phyloP scores from a whole-genome alignment of 2,329 filamentous ascomycete genomes.

The Chalaropsis thielavioides region DNA sequence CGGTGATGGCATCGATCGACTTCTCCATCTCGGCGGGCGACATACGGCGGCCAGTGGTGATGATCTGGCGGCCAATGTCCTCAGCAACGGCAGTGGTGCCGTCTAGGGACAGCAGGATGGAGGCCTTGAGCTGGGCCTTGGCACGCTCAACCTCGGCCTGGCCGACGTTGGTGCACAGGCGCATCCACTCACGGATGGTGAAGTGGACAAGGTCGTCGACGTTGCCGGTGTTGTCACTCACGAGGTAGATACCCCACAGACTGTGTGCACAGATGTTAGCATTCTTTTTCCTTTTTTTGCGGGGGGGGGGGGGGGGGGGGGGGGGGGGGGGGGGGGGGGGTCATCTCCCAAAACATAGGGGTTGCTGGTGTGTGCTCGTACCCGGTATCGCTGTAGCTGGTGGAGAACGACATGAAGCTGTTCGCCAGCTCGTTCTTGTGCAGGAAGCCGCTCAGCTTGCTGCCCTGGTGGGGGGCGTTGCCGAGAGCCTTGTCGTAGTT shows the following conservation, averaged over 20 bases:
- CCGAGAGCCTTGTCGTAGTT: slow-evolving; percentile 99
- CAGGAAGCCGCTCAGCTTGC: slow-evolving; percentile 91
- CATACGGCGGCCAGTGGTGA: slow-evolving; percentile 90
- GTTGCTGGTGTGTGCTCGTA: slow-evolving; percentile 34
- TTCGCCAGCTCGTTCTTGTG: slow-evolving; percentile 93
- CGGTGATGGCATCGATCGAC: slow-evolving; percentile 72
- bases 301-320: no score
- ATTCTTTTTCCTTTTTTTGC: no score
- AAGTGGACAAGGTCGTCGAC: slow-evolving; percentile 97
- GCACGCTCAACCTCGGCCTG: slow-evolving; percentile 91
- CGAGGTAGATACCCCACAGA: slow-evolving; percentile 99
- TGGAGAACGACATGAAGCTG: slow-evolving; percentile 99
- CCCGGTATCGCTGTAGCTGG: slow-evolving; percentile 98
- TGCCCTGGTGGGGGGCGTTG: slow-evolving; percentile 90
- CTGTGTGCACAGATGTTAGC: slow-evolving; percentile 32
- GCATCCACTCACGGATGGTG: slow-evolving; percentile 94
- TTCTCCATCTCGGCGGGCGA: slow-evolving; percentile 88
- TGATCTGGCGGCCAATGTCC: slow-evolving; percentile 96
- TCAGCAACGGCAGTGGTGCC: slow-evolving; percentile 94
- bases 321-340: neutral
- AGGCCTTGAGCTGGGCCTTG: slow-evolving; percentile 98
- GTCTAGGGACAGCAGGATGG: slow-evolving; percentile 90
- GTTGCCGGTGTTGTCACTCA: slow-evolving; percentile 72
- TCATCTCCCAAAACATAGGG: neutral
- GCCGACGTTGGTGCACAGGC: slow-evolving; percentile 75